phyloP scores from a whole-genome alignment of 768 basidiomycete species.

The Naganishia onofrii region DNA sequence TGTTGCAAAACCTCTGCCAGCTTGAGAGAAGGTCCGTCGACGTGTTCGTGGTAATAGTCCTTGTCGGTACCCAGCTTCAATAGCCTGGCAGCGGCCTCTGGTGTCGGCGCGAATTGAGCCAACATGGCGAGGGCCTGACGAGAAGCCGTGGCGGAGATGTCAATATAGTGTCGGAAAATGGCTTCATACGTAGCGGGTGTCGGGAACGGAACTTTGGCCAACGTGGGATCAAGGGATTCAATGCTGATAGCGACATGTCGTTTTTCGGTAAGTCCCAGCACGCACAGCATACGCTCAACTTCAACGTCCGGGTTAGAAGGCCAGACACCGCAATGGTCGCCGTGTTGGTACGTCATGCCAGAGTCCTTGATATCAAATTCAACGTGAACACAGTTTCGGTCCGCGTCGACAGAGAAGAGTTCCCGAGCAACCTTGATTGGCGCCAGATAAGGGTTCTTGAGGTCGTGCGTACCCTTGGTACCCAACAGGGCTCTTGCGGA shows the following conservation, averaged over 20 bases:
- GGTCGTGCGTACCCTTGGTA: constrained; percentile 93
- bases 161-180: constrained; percentile 93
- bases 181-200: constrained; percentile 91
- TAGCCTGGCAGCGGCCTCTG: constrained; percentile 70
- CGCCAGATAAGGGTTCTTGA: constrained; percentile 93
- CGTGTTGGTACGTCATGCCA: constrained; percentile 97
- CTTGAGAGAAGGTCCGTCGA: constrained; percentile 75
- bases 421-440: constrained; percentile 75
- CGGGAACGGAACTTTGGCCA: constrained; percentile 98
- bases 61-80: constrained; percentile 79
- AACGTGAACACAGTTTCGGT: constrained; percentile 89
- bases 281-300: constrained; percentile 79
- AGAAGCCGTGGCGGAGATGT: constrained; percentile 89
- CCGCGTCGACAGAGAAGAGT: constrained; percentile 69
- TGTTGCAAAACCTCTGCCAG: constrained; percentile 89
- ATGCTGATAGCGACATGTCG: constrained; percentile 81
- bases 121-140: constrained; percentile 86
- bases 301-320: constrained; percentile 89
- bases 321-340: constrained; percentile 97
- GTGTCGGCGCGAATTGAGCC: constrained; percentile 80
- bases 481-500: constrained; percentile 89
- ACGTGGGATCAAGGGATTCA: constrained; percentile 93
- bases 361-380: constrained; percentile 92
- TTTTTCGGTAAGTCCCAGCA: constrained; percentile 78
- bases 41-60: constrained; percentile 74